Evolutionary conservation across 805 yeast species (phyloP), one percentile per base, ranked within the genome.

Genomic region (Barnettozyma wickerhamii): DNA sequence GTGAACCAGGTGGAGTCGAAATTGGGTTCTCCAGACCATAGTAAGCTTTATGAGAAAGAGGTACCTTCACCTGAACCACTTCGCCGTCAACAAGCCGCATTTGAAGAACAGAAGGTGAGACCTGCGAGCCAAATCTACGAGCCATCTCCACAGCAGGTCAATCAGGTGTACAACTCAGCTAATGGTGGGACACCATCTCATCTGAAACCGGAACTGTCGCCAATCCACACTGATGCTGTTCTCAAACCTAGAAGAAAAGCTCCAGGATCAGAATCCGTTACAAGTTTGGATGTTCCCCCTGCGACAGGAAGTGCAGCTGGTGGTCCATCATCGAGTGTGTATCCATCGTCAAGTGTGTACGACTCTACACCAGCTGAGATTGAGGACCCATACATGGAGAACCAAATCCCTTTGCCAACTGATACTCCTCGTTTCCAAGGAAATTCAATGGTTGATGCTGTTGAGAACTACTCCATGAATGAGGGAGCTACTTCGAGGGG

Each of bases 1-100:
- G 58, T 57, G 19, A 45, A 48, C 27, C 37, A 52, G 7, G 57
- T 53, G 12, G 55, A 49, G 35, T 39, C 30, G 10, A 54, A 51
- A 20, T 15, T 56, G 7, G 54, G 49, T 10, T 23, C 26, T 23
- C 26, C 26, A 12, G 26, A 9, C 12, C 26, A 23, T 12, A 23
- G 26, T 13, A 29, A 6, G 37, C 41, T 33, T 34, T 42, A 9
- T 27, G 18, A 18, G 5, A 19, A 26, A 17, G 24, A 19, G 10
- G 24, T n/a, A 35, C 18, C 13, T 12, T 27, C 19, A 24, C 18
- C 26, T 15, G 18, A 29, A 4, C 32, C 30, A 19, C n/a, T 13
- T 19, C 35, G 20, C 20, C 32, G 19, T 12, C 23, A 15, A 6
- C 36, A n/a, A n/a, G n/a, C n/a, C n/a, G n/a, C n/a, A n/a, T n/a